Percentiles rank a stretch among this genome's conserved stretches.
Conservation (phyloP, 2,329 filamentous ascomycete species). For the Trichoderma cornu-damae region DNA sequence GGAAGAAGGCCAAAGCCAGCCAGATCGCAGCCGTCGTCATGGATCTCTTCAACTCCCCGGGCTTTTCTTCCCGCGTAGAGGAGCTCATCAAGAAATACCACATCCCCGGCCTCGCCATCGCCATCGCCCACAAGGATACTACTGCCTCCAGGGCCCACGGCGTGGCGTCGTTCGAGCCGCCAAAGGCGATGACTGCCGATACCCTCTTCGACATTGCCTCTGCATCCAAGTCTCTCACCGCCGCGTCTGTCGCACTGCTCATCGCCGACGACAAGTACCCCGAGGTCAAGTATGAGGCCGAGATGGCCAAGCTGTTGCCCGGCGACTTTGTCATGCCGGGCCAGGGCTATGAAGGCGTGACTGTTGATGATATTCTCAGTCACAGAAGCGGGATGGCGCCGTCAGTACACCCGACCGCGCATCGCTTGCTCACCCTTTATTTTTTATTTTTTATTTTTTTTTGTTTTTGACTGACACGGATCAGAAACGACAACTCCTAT, state of each 20-base stretch:
- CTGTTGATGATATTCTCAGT: constrained; percentile 25
- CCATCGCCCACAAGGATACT: constrained; percentile 21
- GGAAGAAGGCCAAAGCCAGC: background rate
- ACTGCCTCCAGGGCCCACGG: constrained; percentile 26
- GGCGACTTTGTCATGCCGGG: constrained; percentile 28
- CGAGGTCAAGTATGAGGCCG: constrained; percentile 24
- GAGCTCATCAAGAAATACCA: constrained; percentile 22
- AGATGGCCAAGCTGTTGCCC: constrained; percentile 26
- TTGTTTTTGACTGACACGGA: background rate
- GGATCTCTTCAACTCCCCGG: constrained; percentile 15
- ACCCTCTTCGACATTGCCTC: constrained; percentile 30
- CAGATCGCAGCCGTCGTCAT: background rate
- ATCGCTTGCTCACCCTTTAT: no score
- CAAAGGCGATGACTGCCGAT: constrained; percentile 22
- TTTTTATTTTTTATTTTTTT: background rate
- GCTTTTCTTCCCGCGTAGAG: constrained; percentile 20
- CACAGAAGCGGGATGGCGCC: constrained; percentile 27
- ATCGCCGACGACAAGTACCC: constrained; percentile 25
- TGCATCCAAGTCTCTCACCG: constrained; percentile 27
- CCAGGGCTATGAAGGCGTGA: constrained; percentile 20
- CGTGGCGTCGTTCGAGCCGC: constrained; percentile 21
- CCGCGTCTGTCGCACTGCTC: constrained; percentile 25
- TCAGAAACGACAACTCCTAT: constrained; percentile 27
- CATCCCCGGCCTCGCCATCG: constrained; percentile 26
- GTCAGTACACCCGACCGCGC: constrained; percentile 13